phyloP scores from a whole-genome alignment of 371 early-diverging fungal species.

The Massospora cicadina region DNA sequence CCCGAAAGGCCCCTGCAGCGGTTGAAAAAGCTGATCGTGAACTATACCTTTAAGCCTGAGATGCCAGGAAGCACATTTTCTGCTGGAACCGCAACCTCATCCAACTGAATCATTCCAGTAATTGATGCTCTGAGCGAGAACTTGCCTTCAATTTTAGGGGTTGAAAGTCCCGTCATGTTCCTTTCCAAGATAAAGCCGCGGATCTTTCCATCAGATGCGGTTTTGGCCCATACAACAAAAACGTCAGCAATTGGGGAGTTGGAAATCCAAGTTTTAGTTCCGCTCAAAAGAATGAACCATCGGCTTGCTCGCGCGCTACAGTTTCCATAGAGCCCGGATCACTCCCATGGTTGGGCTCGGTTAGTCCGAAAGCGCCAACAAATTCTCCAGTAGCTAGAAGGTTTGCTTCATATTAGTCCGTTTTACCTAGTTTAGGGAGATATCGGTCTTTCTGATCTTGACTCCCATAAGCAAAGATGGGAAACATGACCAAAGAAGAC shows the following conservation, averaged over 20 bases:
- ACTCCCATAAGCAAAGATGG: conserved; percentile 88
- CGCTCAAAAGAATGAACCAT: conserved; percentile 63
- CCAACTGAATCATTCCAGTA: conserved; percentile 98
- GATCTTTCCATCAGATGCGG: conserved; percentile 66
- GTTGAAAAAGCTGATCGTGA: neutral
- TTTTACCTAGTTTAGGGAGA: conserved; percentile 66
- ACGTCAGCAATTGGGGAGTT: conserved; percentile 96
- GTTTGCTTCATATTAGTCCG: neutral
- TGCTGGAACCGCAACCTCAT: conserved; percentile 79
- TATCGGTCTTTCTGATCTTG: conserved; percentile 81
- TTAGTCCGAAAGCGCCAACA: conserved; percentile 88
- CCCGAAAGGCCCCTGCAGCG: conserved; percentile 71
- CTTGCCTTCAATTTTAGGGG: conserved; percentile 89
- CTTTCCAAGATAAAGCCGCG: conserved; percentile 90
- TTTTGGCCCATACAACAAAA: conserved; percentile 96
- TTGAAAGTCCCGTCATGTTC: conserved; percentile 68
- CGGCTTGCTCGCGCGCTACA: conserved; percentile 45
- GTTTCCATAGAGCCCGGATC: conserved; percentile 94
- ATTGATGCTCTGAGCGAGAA: conserved; percentile 85
- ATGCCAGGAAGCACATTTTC: conserved; percentile 81
- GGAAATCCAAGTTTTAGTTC: conserved; percentile 97
- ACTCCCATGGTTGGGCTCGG: conserved; percentile 96
- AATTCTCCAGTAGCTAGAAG: conserved; percentile 63
- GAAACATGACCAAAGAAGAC: conserved; percentile 94
- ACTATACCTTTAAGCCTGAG: conserved; percentile 53